phyloP scores from a whole-genome alignment of 2,329 filamentous ascomycete species.

The Sporothrix globosa region DNA sequence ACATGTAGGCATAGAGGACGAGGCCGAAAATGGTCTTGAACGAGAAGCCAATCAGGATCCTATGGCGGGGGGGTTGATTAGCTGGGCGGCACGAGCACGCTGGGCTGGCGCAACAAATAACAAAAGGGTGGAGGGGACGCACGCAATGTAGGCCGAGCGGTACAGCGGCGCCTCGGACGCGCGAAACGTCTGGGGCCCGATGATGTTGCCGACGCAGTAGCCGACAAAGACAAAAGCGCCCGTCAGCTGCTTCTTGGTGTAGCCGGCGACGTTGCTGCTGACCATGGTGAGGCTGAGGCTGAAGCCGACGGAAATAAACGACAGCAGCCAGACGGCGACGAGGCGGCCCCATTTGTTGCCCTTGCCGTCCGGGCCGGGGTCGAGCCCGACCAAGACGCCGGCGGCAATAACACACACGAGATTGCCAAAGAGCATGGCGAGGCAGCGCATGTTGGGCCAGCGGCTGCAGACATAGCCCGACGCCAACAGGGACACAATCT shows the following conservation, averaged over 20 bases:
- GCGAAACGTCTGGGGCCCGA: conserved; percentile 59
- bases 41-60: conserved; percentile 58
- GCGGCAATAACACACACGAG: conserved; percentile 58
- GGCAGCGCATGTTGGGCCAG: conserved; percentile 57
- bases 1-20: conserved; percentile 60
- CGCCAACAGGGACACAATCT: conserved; percentile 56
- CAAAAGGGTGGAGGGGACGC: no score
- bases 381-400: conserved; percentile 54
- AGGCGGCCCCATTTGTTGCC: conserved; percentile 57
- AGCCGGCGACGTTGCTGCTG: conserved; percentile 57
- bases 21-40: conserved; percentile 56
- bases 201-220: conserved; percentile 59
- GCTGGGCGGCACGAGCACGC: neutral
- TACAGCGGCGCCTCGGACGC: conserved; percentile 54
- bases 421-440: conserved; percentile 61
- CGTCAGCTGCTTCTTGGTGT: conserved; percentile 59
- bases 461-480: conserved; percentile 57
- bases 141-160: conserved; percentile 53
- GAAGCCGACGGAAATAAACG: conserved; percentile 45
- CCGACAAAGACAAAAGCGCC: conserved; percentile 56
- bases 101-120: no score
- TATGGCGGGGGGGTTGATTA: neutral
- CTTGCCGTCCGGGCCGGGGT: conserved; percentile 35
- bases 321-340: conserved; percentile 57
- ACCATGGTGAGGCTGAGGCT: conserved; percentile 58